These are phyloP conservation scores for Boletus speciosus DNA, from an alignment of 768 basidiomycete genomes.

Conservation along the genomic window DNA sequence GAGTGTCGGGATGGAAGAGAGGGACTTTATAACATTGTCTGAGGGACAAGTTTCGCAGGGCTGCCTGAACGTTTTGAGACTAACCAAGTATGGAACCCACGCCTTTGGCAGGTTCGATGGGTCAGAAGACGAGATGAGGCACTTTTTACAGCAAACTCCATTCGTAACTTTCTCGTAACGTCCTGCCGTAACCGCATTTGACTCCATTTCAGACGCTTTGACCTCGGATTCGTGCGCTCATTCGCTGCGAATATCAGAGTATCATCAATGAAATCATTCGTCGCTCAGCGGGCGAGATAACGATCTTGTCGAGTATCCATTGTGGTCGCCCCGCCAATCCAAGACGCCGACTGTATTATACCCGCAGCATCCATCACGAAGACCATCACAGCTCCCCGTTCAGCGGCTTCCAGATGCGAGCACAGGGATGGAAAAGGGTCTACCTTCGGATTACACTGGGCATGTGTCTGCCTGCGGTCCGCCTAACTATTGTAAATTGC, in stretches of 20 bases:
- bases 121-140: slow-evolving; percentile 29
- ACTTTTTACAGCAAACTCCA: slow-evolving; percentile 28
- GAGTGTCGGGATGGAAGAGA: slow-evolving; percentile 1
- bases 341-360: slow-evolving; percentile 18
- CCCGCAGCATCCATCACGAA: slow-evolving; percentile 16
- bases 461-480: slow-evolving; percentile 32
- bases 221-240: slow-evolving; percentile 22
- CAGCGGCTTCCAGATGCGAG: slow-evolving; percentile 17
- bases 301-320: slow-evolving; percentile 20
- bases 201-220: slow-evolving; percentile 23
- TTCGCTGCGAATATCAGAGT: slow-evolving; percentile 22
- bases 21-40: slow-evolving; percentile 33
- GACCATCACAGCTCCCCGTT: slow-evolving; percentile 14
- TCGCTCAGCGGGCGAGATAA: slow-evolving; percentile 21
- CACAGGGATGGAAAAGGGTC: slow-evolving; percentile 25
- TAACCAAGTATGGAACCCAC: slow-evolving; percentile 31
- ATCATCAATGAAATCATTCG: slow-evolving; percentile 27
- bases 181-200: slow-evolving; percentile 23
- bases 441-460: slow-evolving; percentile 15
- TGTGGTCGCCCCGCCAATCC: slow-evolving; percentile 20
- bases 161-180: slow-evolving; percentile 27
- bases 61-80: slow-evolving; percentile 14
- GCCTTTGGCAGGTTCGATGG: slow-evolving; percentile 29
- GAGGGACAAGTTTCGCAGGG: slow-evolving; percentile 17
- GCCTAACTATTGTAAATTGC: slow-evolving; percentile 23